Conservation (phyloP, 768 basidiomycete species). For the Pulveroboletus ravenelii region DNA sequence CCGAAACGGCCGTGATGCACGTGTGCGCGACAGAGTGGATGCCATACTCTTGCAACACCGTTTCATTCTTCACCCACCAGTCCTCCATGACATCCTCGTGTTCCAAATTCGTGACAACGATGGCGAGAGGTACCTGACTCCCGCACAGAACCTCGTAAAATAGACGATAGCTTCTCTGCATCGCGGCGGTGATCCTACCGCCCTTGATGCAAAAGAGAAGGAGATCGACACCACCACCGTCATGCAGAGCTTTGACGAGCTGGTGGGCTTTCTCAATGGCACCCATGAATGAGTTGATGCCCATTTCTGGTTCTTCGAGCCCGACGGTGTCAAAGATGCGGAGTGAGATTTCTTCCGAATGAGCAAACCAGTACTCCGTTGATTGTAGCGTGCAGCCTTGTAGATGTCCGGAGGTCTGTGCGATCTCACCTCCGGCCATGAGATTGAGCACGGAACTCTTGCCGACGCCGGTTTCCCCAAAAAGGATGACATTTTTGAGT, state of each 20-base stretch:
- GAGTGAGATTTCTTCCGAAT: background rate
- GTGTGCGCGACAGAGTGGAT: constrained; percentile 7
- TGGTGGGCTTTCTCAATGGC: constrained; percentile 10
- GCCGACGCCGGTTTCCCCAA: background rate
- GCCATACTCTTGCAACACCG: background rate
- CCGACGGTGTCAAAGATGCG: too few relatives aligned
- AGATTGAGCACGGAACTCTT: background rate
- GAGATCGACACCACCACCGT: constrained; percentile 11
- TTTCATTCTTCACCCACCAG: constrained; percentile 6
- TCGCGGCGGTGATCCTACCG: constrained; percentile 1
- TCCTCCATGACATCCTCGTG: background rate
- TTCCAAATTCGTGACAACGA: constrained; percentile 12
- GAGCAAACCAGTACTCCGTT: constrained; percentile 1
- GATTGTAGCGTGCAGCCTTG: constrained; percentile 1
- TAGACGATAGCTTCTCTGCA: background rate
- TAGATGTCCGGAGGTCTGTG: background rate
- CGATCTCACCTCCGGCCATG: constrained; percentile 1
- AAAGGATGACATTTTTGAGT: constrained; percentile 4
- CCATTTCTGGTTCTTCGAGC: constrained; percentile 9
- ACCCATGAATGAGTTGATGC: background rate
- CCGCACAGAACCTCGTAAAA: constrained; percentile 7
- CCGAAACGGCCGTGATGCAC: constrained; percentile 7
- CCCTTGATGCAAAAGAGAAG: constrained; percentile 12
- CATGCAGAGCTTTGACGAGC: constrained; percentile 1
- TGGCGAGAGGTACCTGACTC: constrained; percentile 6